phyloP scores from a whole-genome alignment of 345 rosid genomes.

The Carallia brachiata region DNA sequence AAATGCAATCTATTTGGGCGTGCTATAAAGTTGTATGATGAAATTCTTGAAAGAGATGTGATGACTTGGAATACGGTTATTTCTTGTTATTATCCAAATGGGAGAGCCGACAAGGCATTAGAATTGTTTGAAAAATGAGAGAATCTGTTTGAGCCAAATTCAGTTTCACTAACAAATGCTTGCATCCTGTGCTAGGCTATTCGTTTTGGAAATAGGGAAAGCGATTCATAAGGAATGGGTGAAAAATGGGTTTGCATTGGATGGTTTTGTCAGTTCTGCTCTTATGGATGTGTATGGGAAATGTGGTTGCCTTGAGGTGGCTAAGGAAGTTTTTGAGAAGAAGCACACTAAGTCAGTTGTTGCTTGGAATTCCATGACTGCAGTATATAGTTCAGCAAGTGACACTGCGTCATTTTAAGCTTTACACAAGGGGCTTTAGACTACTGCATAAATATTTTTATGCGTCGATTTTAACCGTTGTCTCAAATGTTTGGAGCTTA shows the following conservation, averaged over 20 bases:
- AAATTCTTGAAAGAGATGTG: conserved; percentile 68
- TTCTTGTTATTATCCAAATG: conserved; percentile 63
- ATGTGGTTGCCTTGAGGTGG: conserved; percentile 59
- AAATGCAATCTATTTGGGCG: conserved; percentile 37
- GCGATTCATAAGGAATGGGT: conserved; percentile 46
- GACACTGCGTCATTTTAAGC: no score
- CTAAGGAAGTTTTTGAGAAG: conserved; percentile 47
- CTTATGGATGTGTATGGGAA: conserved; percentile 71
- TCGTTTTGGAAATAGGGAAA: conserved; percentile 63
- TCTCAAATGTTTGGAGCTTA: no score
- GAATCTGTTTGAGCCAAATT: conserved; percentile 50
- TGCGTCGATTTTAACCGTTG: no score
- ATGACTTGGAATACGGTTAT: conserved; percentile 69
- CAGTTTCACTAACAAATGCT: conserved; percentile 55
- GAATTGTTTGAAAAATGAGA: conserved; percentile 53
- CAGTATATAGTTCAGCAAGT: conserved; percentile 41
- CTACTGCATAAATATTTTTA: no score
- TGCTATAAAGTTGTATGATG: conserved; percentile 51
- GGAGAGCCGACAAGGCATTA: conserved; percentile 54
- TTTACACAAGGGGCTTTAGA: no score
- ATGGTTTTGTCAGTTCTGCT: conserved; percentile 57
- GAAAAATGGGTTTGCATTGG: conserved; percentile 34
- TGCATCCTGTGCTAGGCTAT: conserved; percentile 56
- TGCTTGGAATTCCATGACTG: conserved; percentile 69
- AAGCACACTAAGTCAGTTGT: conserved; percentile 44